Evolutionary conservation across 2,329 filamentous ascomycete genomes (phyloP), one percentile per base, ranked within the genome.

Genomic region (Calonectria pteridis): DNA sequence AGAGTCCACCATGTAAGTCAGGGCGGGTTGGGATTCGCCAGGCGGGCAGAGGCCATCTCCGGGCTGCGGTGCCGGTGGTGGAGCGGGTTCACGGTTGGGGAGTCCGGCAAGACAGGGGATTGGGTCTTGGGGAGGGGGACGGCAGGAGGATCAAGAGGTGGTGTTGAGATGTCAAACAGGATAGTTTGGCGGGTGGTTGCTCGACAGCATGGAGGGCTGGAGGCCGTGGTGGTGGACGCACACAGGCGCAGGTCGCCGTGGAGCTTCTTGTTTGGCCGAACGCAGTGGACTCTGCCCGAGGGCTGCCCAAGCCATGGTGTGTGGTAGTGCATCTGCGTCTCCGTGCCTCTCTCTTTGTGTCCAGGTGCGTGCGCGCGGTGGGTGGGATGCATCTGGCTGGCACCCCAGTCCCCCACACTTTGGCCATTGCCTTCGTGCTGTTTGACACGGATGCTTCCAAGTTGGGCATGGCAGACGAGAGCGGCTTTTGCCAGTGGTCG

Each of bases 41-140:
- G 33, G 33, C 29, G 50, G 59, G 23, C 33, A 46, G 50, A 55
- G 68, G 49, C 59, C 66, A 50, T 71, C 35, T 71, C 68, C 59
- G 58, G 62, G 46, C 69, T 67, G 33, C 49, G 69, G 51, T 67
- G 50, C 62, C 23, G 49, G 55, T 65, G 65, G 66, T 64, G 58
- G 71, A 66, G 65, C 58, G 65, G 71, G 63, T 69, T 65, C 58
- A 67, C 37, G 66, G 67, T 64, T 55, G 37, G 58, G 55, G 55
- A 49, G 58, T 28, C 65, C 58, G 40, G 46, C 58, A 66, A 53
- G 70, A 46, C 70, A 67, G 55, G 53, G 70, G 49, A 64, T 68
- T 72, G 53, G 46, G 37, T 58, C 46, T 58, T 46, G 26, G 23
- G 16, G n/a, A 33, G 26, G 40, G 9, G 29, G 31, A 59, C 35